Percentiles rank a stretch among this genome's conserved stretches.
phyloP scores from a whole-genome alignment of 768 basidiomycete species.

The Tephrocybe sp. region DNA sequence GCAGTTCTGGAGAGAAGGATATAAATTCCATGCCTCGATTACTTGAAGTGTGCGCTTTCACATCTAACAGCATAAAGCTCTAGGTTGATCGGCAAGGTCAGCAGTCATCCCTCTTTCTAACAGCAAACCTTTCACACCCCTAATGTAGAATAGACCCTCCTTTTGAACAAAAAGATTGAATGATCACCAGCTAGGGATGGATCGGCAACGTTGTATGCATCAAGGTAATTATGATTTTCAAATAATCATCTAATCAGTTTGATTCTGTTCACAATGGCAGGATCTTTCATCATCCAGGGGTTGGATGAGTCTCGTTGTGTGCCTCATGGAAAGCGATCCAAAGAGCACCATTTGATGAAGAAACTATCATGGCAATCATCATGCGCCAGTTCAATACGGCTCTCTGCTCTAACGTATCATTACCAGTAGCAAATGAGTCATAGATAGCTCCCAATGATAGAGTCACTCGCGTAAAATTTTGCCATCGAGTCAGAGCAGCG shows the following conservation, averaged over 20 bases:
- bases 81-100: too few species aligned
- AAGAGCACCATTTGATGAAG: neutral
- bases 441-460: neutral
- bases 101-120: too few species aligned
- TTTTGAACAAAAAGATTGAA: too few species aligned
- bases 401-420: neutral
- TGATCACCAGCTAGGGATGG: too few species aligned
- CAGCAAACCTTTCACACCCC: too few species aligned
- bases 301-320: slow-evolving; percentile 1
- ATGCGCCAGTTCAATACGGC: neutral
- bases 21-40: too few species aligned
- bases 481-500: slow-evolving; percentile 10
- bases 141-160: too few species aligned
- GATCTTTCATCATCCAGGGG: neutral
- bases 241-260: slow-evolving; percentile 2
- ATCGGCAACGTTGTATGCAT: neutral
- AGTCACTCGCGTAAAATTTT: slow-evolving; percentile 5
- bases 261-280: neutral
- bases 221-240: neutral
- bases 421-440: neutral
- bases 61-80: too few species aligned
- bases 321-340: slow-evolving; percentile 1
- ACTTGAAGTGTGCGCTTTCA: too few species aligned
- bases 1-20: too few species aligned
- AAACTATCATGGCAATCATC: neutral